These are phyloP conservation scores for Xylariaceae sp. DNA, from an alignment of 2,329 filamentous ascomycete genomes.

Conservation along the genomic window DNA sequence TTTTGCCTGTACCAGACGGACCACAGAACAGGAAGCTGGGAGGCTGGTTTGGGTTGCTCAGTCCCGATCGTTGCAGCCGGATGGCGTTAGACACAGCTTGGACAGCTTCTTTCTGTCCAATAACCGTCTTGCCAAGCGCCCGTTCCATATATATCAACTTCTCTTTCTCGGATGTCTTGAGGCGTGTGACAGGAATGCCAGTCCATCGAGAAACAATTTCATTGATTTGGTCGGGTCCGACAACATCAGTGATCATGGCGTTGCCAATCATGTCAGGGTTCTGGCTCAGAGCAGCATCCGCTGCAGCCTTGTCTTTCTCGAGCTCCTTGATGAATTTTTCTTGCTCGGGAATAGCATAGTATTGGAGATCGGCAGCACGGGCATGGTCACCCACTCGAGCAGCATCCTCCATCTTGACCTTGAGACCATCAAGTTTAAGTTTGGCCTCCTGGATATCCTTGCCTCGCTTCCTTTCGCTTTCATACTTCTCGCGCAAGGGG, in stretches of 20 bases:
- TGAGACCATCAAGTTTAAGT: conserved; percentile 87
- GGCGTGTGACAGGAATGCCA: conserved; percentile 92
- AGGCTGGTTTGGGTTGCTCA: conserved; percentile 93
- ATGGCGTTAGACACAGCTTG: conserved; percentile 93
- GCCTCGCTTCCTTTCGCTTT: conserved; percentile 85
- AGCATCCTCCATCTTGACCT: conserved; percentile 91
- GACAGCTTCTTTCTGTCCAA: conserved; percentile 93
- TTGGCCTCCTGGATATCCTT: conserved; percentile 93
- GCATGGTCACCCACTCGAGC: conserved; percentile 80
- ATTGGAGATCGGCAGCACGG: conserved; percentile 89
- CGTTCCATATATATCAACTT: conserved; percentile 98
- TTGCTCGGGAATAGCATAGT: conserved; percentile 95
- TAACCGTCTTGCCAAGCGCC: conserved; percentile 76
- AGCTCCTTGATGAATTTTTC: conserved; percentile 75
- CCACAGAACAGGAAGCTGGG: conserved; percentile 99
- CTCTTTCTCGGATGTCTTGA: conserved; percentile 95
- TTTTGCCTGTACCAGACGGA: conserved; percentile 97
- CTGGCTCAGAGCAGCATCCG: conserved; percentile 68
- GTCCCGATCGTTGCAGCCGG: conserved; percentile 87
- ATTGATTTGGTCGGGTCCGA: conserved; percentile 97
- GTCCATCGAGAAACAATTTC: conserved; percentile 97
- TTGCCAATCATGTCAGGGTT: conserved; percentile 51
- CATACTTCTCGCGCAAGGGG: conserved; percentile 92
- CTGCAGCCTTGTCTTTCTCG: conserved; percentile 74
- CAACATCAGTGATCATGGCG: conserved; percentile 84